Conservation (phyloP, 2,329 filamentous ascomycete genomes). For the Alternaria incomplexa region DNA sequence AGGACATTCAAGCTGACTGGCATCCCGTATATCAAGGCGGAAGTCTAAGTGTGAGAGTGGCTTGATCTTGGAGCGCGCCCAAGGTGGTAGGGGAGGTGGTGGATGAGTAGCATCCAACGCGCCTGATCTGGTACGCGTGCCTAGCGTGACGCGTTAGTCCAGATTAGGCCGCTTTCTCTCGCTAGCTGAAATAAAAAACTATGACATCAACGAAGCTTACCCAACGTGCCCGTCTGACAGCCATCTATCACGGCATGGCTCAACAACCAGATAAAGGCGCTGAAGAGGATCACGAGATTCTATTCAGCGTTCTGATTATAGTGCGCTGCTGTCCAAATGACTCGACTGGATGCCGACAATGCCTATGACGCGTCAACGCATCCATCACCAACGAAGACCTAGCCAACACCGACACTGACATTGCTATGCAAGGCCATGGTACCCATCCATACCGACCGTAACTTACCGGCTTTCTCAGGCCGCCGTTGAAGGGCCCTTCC, state of each 20-base stretch:
- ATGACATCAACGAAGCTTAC: background rate
- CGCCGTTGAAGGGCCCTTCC: background rate
- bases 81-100: background rate
- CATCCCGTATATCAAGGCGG: slow-evolving; percentile 51
- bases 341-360: background rate
- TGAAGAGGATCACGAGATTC: background rate
- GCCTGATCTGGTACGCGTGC: background rate
- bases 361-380: background rate
- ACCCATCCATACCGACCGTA: background rate
- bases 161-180: background rate
- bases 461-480: background rate
- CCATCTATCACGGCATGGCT: background rate
- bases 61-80: background rate
- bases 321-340: background rate
- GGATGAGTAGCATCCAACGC: background rate
- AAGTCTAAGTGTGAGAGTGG: background rate
- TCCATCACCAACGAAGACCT: background rate
- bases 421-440: background rate
- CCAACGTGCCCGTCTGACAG: background rate
- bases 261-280: background rate
- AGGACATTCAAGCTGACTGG: slow-evolving; percentile 56
- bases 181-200: background rate
- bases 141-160: background rate
- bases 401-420: background rate
- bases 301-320: background rate